These are phyloP conservation scores for Ambrosia hybrid DNA, from an alignment of 140 eudicot species.

Conservation along the genomic window DNA sequence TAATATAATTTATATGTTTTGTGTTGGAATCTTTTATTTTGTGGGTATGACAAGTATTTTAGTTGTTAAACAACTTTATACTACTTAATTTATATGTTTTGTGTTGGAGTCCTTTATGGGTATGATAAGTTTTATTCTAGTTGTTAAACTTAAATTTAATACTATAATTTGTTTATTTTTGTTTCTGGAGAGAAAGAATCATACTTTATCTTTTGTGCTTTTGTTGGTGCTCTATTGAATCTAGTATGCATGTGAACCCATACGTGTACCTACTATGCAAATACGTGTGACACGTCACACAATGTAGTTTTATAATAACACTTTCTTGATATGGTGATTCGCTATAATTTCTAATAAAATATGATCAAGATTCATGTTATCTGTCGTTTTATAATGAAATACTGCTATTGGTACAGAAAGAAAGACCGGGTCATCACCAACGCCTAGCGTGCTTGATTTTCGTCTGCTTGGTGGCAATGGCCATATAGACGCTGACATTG, in stretches of 20 bases:
- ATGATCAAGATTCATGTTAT: not conserved
- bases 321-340: not conserved
- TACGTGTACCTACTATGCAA: conserved; percentile 18
- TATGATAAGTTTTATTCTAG: too few species aligned
- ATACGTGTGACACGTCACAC: not conserved
- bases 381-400: not conserved
- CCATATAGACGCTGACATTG: conserved; percentile 12
- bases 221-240: conserved; percentile 15
- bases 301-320: not conserved
- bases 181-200: not conserved
- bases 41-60: too few species aligned
- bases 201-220: conserved; percentile 27
- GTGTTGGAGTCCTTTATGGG: too few species aligned
- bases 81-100: not conserved
- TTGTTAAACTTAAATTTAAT: not conserved
- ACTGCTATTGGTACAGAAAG: conserved; percentile 37
- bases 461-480: conserved; percentile 49
- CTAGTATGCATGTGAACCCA: conserved; percentile 23
- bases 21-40: too few species aligned
- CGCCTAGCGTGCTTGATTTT: conserved; percentile 48
- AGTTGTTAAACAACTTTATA: not conserved
- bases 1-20: too few species aligned
- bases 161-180: not conserved
- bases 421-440: conserved; percentile 39
- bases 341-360: not conserved